These are phyloP conservation scores for Drechslera avenae DNA, from an alignment of 2,329 filamentous ascomycete genomes.

Conservation along the genomic window DNA sequence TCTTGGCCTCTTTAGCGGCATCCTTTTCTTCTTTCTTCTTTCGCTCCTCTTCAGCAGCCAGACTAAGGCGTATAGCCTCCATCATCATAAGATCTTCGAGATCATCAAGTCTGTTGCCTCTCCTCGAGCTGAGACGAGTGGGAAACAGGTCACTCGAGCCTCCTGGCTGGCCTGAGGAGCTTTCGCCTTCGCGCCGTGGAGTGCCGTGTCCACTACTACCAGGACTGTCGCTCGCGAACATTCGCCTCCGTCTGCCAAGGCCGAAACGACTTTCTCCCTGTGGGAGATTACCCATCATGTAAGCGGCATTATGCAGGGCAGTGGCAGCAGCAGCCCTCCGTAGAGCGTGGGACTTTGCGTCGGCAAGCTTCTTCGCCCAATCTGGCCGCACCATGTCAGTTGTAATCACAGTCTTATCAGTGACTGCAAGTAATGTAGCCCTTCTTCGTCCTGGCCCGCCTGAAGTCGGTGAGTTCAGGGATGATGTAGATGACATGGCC, in stretches of 20 bases:
- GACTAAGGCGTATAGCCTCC: slow-evolving; percentile 87
- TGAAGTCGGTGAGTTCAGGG: slow-evolving; percentile 65
- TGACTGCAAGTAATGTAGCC: slow-evolving; percentile 77
- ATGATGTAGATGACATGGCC: slow-evolving; percentile 86
- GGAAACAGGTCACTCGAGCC: slow-evolving; percentile 45
- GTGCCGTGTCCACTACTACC: slow-evolving; percentile 53
- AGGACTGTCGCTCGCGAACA: slow-evolving; percentile 57
- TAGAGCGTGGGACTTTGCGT: slow-evolving; percentile 82
- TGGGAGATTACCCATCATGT: slow-evolving; percentile 72
- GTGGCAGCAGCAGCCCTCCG: slow-evolving; percentile 90
- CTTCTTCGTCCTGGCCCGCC: slow-evolving; percentile 58
- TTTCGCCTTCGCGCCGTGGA: slow-evolving; percentile 47
- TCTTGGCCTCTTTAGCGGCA: slow-evolving; percentile 80
- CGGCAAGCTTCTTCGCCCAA: slow-evolving; percentile 87
- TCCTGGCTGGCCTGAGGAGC: slow-evolving; percentile 39
- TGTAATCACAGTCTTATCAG: slow-evolving; percentile 82
- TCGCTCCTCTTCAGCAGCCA: slow-evolving; percentile 94
- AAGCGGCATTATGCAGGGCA: slow-evolving; percentile 91
- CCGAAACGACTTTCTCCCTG: slow-evolving; percentile 57
- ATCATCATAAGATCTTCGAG: slow-evolving; percentile 99
- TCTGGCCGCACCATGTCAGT: slow-evolving; percentile 92
- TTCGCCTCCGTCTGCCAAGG: slow-evolving; percentile 53
- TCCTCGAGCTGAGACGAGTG: slow-evolving; percentile 58
- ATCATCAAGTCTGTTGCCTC: slow-evolving; percentile 73
- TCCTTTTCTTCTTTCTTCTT: slow-evolving; percentile 84